These are phyloP conservation scores for Penicillium sp. DNA, from an alignment of 2,329 filamentous ascomycete genomes.

Conservation along the genomic window DNA sequence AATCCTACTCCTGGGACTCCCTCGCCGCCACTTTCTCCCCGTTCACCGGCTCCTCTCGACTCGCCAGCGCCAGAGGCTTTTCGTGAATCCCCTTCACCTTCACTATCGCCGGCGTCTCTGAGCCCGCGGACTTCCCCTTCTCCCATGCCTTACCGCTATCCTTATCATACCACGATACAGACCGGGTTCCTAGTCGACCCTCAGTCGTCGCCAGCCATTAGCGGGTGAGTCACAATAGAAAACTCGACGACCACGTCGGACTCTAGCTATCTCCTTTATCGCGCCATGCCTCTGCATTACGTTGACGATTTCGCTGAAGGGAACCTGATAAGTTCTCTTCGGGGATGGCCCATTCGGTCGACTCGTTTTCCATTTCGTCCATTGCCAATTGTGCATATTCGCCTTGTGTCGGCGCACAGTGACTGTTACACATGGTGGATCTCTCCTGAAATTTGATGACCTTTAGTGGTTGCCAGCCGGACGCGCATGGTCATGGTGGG, in stretches of 20 bases:
- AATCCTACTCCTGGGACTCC: conserved; percentile 16
- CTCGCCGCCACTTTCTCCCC: conserved; percentile 29
- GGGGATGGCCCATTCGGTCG: conserved; percentile 14
- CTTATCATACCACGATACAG: conserved; percentile 18
- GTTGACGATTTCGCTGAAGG: conserved; percentile 24
- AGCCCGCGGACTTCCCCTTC: conserved; percentile 22
- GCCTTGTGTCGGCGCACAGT: conserved; percentile 19
- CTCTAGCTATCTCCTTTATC: conserved; percentile 11
- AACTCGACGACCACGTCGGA: conserved; percentile 18
- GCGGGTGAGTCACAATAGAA: conserved; percentile 26
- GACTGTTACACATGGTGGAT: conserved; percentile 9
- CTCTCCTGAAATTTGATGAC: conserved; percentile 6
- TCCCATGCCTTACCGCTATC: conserved; percentile 26
- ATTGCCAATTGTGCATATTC: conserved; percentile 11
- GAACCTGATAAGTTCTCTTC: conserved; percentile 13
- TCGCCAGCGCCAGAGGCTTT: conserved; percentile 9
- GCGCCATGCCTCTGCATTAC: conserved; percentile 4
- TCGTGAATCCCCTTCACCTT: conserved; percentile 10
- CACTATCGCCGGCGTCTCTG: conserved; percentile 5
- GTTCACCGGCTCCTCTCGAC: conserved; percentile 19
- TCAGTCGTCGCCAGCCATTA: conserved; percentile 27
- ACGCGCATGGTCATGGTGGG: conserved; percentile 8
- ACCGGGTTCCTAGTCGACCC: conserved; percentile 26
- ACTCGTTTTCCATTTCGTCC: conserved; percentile 12
- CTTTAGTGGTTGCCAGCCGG: conserved; percentile 7